A percentile compares a stretch with the other conserved stretches of the same genome.
Evolutionary conservation across 805 yeast species (phyloP).

Genomic region (Saccharomycopsis sp.): DNA sequence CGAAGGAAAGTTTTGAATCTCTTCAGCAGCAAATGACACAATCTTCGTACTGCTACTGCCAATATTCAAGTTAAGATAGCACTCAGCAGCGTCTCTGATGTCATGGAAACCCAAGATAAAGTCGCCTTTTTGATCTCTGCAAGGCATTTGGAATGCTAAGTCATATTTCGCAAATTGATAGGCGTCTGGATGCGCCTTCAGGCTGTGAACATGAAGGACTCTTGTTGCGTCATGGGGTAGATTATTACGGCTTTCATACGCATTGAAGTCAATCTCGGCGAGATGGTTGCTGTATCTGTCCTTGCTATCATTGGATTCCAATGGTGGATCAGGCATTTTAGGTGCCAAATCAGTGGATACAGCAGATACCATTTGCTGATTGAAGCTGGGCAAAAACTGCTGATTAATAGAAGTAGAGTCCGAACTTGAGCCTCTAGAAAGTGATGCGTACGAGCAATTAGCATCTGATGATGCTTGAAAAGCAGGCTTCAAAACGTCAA

Average conservation of each 20-base stretch:
- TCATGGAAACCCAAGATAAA: background rate
- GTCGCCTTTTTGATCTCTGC: background rate
- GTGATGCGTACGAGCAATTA: background rate
- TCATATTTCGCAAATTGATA: background rate
- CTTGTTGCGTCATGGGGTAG: background rate
- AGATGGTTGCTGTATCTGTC: background rate
- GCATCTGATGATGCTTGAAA: background rate
- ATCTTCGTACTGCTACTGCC: background rate
- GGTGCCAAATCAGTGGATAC: background rate
- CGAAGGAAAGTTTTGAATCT: background rate
- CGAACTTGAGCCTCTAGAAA: background rate
- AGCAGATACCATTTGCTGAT: background rate
- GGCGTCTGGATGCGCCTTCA: background rate
- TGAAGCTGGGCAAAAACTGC: background rate
- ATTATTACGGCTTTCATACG: background rate
- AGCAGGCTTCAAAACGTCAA: background rate
- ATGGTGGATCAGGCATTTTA: background rate
- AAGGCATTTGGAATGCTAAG: background rate
- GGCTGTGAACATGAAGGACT: background rate
- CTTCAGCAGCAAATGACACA: background rate
- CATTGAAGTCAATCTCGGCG: background rate
- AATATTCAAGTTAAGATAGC: background rate
- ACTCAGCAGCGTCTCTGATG: background rate
- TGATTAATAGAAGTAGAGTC: too few species aligned
- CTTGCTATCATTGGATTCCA: background rate